Evolutionary conservation across 2,329 filamentous ascomycete genomes (phyloP).

Genomic region (Fusarium subglutinans): DNA sequence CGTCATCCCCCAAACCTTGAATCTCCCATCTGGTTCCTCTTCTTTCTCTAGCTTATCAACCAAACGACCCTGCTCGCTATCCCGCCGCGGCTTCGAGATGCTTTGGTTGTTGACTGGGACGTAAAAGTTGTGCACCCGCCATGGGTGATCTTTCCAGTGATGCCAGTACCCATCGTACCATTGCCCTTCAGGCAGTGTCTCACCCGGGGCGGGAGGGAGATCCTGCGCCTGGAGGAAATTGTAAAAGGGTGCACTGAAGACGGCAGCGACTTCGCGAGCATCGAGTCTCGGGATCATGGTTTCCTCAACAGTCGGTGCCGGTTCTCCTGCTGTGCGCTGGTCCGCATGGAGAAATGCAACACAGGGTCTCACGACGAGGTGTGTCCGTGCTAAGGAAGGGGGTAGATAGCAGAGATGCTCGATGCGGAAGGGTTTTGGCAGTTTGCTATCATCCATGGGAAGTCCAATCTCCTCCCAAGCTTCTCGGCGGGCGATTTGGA

Average conservation of each 20-base stretch:
- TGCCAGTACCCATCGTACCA: constrained; percentile 92
- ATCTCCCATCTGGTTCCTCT: constrained; percentile 63
- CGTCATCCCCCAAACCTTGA: constrained; percentile 95
- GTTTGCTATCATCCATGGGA: constrained; percentile 72
- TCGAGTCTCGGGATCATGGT: constrained; percentile 82
- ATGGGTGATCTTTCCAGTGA: constrained; percentile 79
- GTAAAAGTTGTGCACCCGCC: constrained; percentile 91
- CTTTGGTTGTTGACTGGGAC: constrained; percentile 79
- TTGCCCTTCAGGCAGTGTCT: constrained; percentile 59
- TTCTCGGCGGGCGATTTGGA: constrained; percentile 87
- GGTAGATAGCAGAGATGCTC: constrained; percentile 90
- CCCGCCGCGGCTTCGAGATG: constrained; percentile 67
- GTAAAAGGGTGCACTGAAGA: constrained; percentile 89
- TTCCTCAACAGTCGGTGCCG: constrained; percentile 66
- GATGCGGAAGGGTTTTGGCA: constrained; percentile 82
- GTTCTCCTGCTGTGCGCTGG: constrained; percentile 49
- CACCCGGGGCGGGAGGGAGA: constrained; percentile 55
- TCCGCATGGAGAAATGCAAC: constrained; percentile 79
- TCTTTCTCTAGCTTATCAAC: constrained; percentile 58
- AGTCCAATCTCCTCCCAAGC: constrained; percentile 94
- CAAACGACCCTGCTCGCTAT: constrained; percentile 55
- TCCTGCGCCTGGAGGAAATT: constrained; percentile 77
- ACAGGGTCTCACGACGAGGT: constrained; percentile 78
- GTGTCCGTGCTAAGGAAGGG: constrained; percentile 76
- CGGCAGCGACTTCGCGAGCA: constrained; percentile 89